Base-by-base conservation (phyloP, 2,329 filamentous ascomycete species). In the Epichloe hybrida region DNA sequence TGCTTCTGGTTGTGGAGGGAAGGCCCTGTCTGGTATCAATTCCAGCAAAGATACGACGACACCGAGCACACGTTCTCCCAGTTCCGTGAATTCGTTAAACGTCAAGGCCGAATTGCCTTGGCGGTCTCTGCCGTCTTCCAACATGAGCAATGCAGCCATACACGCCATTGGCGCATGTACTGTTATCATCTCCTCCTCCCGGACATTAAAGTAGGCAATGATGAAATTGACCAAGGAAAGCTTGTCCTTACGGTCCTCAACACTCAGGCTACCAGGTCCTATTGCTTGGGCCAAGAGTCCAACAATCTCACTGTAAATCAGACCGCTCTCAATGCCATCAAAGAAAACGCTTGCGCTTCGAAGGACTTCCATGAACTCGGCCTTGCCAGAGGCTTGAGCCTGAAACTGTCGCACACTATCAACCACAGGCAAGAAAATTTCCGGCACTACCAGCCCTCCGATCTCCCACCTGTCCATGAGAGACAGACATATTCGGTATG, bases 401-500 rank as follows among this genome's bases (percentile, higher is more conserved):
- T 89, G 83, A 68, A 89, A 97, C 44, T 74, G 71, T 56, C 84
- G 81, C 38, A 95, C 83, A 58, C 84, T 94, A 62, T 83, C 77
- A 58, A 98, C 79, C 27, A 91, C 83, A 3, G 90, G 86, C 13
- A 96, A 72, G 61, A 98, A 97, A 13, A 97, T 79, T 54, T 88
- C 83, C 0, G 90, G 87, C 2, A 97, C 84, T 45, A 98, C 82
- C 17, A 91, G 74, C 1, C 88, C 88, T 34, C 93, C 93, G 57
- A 98, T 91, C 64, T 98, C 93, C 90, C 89, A 97, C 52, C 90
- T 83, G 67, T 98, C 93, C 93, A 98, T 97, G 49, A 98, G 73
- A 15, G 94, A 96, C 2, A 97, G 76, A 60, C 89, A 94, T 55
- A 97, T 88, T 51, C 90, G 83, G 62, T 95, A 96, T 0, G 93